phyloP scores from a whole-genome alignment of 495 filamentous ascomycete species.

The Penicillium maclennaniae region DNA sequence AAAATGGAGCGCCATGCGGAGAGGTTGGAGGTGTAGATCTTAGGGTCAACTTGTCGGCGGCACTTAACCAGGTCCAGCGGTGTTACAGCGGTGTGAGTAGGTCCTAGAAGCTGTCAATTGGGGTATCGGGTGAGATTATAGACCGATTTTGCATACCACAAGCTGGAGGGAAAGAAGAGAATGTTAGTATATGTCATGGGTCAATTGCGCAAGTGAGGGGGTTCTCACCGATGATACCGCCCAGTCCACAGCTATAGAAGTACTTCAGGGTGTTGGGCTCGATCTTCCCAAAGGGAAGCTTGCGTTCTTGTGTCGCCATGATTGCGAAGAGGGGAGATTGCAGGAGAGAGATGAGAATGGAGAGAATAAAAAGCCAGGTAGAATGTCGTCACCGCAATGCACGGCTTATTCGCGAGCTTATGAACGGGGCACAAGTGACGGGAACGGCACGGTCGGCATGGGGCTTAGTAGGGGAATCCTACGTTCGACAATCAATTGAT shows the following conservation, averaged over 20 bases:
- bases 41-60: conserved; percentile 68
- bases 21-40: conserved; percentile 65
- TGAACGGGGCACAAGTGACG: conserved; percentile 3
- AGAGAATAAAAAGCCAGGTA: neutral
- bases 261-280: conserved; percentile 66
- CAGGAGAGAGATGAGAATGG: conserved; percentile 1
- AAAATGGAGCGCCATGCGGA: conserved; percentile 64
- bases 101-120: conserved; percentile 27
- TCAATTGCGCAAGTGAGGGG: neutral
- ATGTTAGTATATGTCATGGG: conserved; percentile 1
- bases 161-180: conserved; percentile 31
- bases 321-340: neutral
- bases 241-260: conserved; percentile 60
- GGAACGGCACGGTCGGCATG: conserved; percentile 23
- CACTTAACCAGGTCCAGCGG: conserved; percentile 65
- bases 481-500: neutral
- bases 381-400: conserved; percentile 19
- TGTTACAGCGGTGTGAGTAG: conserved; percentile 58
- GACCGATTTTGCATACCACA: conserved; percentile 46
- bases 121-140: neutral
- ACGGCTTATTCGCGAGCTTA: conserved; percentile 2
- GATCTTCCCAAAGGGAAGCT: conserved; percentile 52
- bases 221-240: conserved; percentile 59
- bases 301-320: conserved; percentile 39
- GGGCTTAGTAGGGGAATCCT: conserved; percentile 6